Evolutionary conservation across 2,329 filamentous ascomycete species (phyloP).

Genomic region (Botryotinia convoluta): DNA sequence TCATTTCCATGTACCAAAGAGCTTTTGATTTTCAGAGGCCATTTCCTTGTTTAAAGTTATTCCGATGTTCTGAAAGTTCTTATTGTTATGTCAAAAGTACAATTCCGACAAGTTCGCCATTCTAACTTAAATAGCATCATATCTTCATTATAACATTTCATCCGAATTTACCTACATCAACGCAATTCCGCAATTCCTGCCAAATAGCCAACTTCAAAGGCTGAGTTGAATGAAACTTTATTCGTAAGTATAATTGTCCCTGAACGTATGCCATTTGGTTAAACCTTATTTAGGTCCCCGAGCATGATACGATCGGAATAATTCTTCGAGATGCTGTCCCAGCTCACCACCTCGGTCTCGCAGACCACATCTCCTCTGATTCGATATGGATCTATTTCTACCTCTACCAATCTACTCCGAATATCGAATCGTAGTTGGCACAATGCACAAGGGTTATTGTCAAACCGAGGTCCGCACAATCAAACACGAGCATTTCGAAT

Average conservation of each 20-base stretch:
- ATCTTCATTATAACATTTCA: background rate
- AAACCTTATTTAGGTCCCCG: background rate
- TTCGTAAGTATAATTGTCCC: background rate
- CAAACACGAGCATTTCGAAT: slow-evolving; percentile 48
- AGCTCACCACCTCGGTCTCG: slow-evolving; percentile 27
- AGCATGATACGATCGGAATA: slow-evolving; percentile 29
- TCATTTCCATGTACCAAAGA: background rate
- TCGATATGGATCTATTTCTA: slow-evolving; percentile 16
- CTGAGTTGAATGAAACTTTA: background rate
- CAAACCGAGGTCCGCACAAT: background rate
- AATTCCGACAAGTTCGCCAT: background rate
- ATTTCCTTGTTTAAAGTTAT: background rate
- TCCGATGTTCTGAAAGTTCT: background rate
- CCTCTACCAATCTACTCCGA: slow-evolving; percentile 24
- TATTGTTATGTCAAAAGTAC: background rate
- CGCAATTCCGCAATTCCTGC: background rate
- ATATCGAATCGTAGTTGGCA: slow-evolving; percentile 23
- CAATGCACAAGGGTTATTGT: slow-evolving; percentile 38
- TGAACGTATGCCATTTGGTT: background rate
- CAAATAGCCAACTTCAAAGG: background rate
- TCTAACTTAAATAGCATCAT: slow-evolving; percentile 3
- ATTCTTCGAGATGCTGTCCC: slow-evolving; percentile 32
- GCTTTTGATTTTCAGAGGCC: background rate
- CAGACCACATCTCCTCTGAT: slow-evolving; percentile 23
- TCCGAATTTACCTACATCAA: too few relatives aligned